Evolutionary conservation across 75 land plant species (phyloP), one percentile per base, ranked within the genome.

Genomic region (Selaginella tamariscina): DNA sequence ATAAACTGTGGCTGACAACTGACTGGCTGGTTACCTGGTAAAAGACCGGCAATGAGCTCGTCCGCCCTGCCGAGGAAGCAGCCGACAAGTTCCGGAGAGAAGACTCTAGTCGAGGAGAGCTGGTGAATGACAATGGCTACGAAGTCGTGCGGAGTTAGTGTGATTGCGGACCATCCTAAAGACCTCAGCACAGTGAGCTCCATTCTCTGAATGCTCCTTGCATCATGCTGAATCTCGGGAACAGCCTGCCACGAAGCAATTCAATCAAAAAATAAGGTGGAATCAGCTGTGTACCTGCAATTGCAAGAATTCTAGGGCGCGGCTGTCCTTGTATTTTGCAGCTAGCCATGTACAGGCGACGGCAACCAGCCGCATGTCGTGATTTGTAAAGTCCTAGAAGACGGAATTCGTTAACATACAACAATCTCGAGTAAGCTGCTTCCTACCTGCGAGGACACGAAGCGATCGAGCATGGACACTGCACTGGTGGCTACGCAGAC

Each of bases 311-410:
- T 33, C 23, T 13, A 67, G 62, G 29, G 70, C 64, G 18, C 56
- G 0, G 29, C 55, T 67, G 70, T 55, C 54, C 21, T 67, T 55
- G 66, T 63, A 49, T 55, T 73, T 73, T 22, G 64, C 75, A 20
- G 75, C 75, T 29, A 73, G 65, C 75, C 71, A 73, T 2, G 67
- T 49, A 32, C 75, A 73, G 18, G 71, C 75, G 22, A 67, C 30
- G 11, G 70, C 75, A 18, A 62, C 29, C 31, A 67, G 39, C 31
- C 31, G 66, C 56, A 72, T 26, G 5, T 72, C n/a, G n/a, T n/a
- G n/a, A n/a, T n/a, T n/a, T n/a, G n/a, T n/a, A n/a, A n/a, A n/a
- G n/a, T n/a, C n/a, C n/a, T n/a, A n/a, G n/a, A n/a, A n/a, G n/a
- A n/a, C n/a, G n/a, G n/a, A n/a, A n/a, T n/a, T n/a, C n/a, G n/a